phyloP scores from a whole-genome alignment of 495 filamentous ascomycete species.

The Acidomyces sp. region DNA sequence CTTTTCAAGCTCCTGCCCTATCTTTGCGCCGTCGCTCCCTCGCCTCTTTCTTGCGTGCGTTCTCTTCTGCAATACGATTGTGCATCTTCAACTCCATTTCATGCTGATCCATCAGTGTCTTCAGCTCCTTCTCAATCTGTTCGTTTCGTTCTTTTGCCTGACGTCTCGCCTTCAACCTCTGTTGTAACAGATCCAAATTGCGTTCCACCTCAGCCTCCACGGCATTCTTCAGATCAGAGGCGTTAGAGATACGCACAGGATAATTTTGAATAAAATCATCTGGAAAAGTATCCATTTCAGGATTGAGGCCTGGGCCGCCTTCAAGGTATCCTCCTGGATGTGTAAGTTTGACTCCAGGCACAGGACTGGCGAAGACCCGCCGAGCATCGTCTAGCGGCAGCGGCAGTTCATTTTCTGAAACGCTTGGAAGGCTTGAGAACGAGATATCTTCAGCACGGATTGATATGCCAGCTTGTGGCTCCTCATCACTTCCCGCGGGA shows the following conservation, averaged over 20 bases:
- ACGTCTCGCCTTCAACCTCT: constrained; percentile 13
- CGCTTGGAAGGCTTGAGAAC: constrained; percentile 9
- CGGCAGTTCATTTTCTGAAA: constrained; percentile 24
- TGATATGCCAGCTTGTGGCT: not conserved
- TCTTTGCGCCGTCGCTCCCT: constrained; percentile 23
- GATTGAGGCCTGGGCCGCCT: constrained; percentile 26
- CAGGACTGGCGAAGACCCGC: constrained; percentile 23
- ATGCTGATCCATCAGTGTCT: constrained; percentile 23
- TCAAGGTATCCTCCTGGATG: constrained; percentile 27
- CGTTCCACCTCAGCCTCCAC: constrained; percentile 12
- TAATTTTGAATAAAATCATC: constrained; percentile 20
- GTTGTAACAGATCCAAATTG: constrained; percentile 14
- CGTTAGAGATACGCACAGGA: constrained; percentile 1
- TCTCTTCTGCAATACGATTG: constrained; percentile 21
- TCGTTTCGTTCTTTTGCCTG: constrained; percentile 21
- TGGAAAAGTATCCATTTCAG: constrained; percentile 23
- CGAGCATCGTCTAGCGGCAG: constrained; percentile 26
- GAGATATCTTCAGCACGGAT: constrained; percentile 5
- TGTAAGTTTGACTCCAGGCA: constrained; percentile 28
- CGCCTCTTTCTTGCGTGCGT: constrained; percentile 24
- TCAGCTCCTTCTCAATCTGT: constrained; percentile 23
- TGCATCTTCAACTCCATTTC: constrained; percentile 26
- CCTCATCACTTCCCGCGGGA: constrained; percentile 6
- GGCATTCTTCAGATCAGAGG: constrained; percentile 11
- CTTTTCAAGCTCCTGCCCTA: constrained; percentile 12